Conservation (phyloP, 2,329 filamentous ascomycete species). For the Plectosphaerella cucumerina region DNA sequence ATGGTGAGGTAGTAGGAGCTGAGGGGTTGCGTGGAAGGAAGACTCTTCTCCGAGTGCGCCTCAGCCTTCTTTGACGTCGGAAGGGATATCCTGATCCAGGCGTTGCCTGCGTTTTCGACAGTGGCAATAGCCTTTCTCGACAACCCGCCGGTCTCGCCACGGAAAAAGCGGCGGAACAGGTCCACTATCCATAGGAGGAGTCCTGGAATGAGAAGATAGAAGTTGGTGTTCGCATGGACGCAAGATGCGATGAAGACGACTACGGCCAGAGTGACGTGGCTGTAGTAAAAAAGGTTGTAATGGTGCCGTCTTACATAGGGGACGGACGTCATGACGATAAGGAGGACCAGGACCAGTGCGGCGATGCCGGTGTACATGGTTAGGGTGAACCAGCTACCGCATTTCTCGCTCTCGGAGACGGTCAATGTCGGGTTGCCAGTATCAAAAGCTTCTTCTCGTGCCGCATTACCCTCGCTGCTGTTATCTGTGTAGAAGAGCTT, state of each 20-base stretch:
- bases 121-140: neutral
- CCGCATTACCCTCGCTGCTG: constrained; percentile 2
- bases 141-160: constrained; percentile 3
- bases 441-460: constrained; percentile 6
- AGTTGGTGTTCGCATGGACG: constrained; percentile 13
- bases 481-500: neutral
- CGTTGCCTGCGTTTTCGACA: constrained; percentile 4
- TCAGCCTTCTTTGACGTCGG: neutral
- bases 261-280: constrained; percentile 6
- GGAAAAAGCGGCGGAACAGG: constrained; percentile 8
- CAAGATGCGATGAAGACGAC: constrained; percentile 4
- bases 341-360: neutral
- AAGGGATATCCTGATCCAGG: neutral
- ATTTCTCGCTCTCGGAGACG: constrained; percentile 2
- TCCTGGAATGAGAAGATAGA: constrained; percentile 12
- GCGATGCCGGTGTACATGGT: constrained; percentile 9
- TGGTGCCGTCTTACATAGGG: constrained; percentile 8
- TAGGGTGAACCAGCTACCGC: constrained; percentile 3
- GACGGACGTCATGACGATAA: constrained; percentile 9
- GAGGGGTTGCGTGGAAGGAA: neutral
- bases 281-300: constrained; percentile 13
- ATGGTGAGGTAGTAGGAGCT: constrained; percentile 6
- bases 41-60: neutral
- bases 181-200: constrained; percentile 8
- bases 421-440: constrained; percentile 12